Percentiles rank a stretch among this genome's conserved stretches.
Conservation (phyloP, 2,329 filamentous ascomycete species). For the Plectosphaerella plurivora region DNA sequence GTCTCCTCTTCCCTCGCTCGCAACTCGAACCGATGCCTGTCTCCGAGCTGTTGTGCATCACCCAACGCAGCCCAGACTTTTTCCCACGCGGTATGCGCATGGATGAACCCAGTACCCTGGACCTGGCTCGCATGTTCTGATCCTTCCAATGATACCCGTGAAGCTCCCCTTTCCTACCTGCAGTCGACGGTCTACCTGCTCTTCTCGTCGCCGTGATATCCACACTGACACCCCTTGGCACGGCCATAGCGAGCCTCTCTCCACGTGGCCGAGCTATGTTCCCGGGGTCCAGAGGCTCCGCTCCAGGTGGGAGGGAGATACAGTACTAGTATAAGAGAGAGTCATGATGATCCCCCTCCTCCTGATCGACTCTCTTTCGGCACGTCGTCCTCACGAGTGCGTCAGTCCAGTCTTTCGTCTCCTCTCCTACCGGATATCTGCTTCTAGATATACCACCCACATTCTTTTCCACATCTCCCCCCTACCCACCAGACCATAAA, state of each 20-base stretch:
- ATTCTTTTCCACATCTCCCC: neutral
- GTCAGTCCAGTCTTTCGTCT: neutral
- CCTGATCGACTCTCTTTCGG: neutral
- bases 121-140: neutral
- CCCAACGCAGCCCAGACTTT: neutral
- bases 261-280: conserved; percentile 4
- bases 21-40: neutral
- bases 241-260: neutral
- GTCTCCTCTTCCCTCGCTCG: neutral
- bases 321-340: neutral
- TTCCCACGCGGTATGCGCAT: neutral
- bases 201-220: neutral
- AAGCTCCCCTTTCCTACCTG: neutral
- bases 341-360: conserved; percentile 3
- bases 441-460: conserved; percentile 5
- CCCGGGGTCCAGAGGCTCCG: neutral
- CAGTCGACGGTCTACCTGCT: neutral
- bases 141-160: neutral
- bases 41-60: neutral
- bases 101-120: neutral
- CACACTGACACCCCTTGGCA: neutral
- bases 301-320: neutral
- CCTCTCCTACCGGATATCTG: conserved; percentile 7
- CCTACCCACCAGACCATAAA: neutral
- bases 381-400: conserved; percentile 5